Evolutionary conservation across 306 rosid species (phyloP).

Genomic region (Albizia julibrissin): DNA sequence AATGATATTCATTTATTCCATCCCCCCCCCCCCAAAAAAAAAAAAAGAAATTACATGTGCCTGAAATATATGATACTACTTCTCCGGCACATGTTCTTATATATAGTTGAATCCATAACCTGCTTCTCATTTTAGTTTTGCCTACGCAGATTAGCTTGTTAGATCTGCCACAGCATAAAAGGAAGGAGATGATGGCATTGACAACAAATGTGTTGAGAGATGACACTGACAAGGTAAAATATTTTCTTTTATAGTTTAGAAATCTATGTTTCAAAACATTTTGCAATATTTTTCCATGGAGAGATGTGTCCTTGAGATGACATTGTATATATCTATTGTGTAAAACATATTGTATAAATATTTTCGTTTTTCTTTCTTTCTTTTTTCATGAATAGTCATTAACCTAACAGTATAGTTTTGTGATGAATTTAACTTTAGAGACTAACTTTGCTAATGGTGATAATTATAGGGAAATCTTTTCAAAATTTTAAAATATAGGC

Average conservation of each 20-base stretch:
- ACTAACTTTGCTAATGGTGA: not conserved
- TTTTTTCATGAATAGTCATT: not conserved
- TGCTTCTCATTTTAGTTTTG: constrained; percentile 23
- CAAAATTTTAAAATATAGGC: no score
- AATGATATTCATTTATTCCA: not conserved
- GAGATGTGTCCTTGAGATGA: constrained; percentile 16
- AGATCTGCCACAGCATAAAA: constrained; percentile 61
- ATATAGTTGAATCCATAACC: constrained; percentile 7
- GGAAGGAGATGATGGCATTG: constrained; percentile 69
- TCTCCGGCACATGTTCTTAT: not conserved
- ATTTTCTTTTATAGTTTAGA: not conserved
- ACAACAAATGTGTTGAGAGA: constrained; percentile 91
- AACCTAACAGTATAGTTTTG: not conserved
- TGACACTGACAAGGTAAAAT: constrained; percentile 81
- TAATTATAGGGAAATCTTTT: not conserved
- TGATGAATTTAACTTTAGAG: not conserved
- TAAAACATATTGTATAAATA: no score
- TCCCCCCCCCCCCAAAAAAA: not conserved
- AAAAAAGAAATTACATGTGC: not conserved
- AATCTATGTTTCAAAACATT: not conserved
- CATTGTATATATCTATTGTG: no score
- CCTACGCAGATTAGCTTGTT: constrained; percentile 75
- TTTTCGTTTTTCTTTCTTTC: not conserved
- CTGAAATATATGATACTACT: not conserved
- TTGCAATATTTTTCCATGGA: not conserved